These are phyloP conservation scores for Xanthoparmelia taractica DNA, from an alignment of 495 filamentous ascomycete genomes.

Conservation along the genomic window DNA sequence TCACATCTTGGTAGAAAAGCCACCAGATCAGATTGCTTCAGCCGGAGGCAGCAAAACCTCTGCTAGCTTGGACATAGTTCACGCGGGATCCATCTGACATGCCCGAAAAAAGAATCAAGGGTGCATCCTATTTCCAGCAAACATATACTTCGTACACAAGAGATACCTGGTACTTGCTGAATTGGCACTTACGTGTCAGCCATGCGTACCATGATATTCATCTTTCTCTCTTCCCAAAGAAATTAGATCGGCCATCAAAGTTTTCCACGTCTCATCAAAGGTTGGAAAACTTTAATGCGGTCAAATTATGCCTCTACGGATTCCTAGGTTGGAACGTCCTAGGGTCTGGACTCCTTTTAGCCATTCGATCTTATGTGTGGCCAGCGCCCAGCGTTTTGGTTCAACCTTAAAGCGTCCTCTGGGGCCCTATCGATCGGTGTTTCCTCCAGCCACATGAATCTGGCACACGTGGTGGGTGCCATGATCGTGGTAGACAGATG, in stretches of 20 bases:
- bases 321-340: background rate
- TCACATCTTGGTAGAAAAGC: background rate
- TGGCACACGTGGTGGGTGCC: background rate
- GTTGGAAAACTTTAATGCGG: background rate
- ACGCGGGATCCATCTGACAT: background rate
- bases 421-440: background rate
- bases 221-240: background rate
- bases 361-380: background rate
- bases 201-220: background rate
- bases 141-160: background rate
- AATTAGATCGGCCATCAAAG: background rate
- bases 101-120: background rate
- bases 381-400: background rate
- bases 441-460: background rate
- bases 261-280: background rate
- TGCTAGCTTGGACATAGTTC: background rate
- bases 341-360: background rate
- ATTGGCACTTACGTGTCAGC: background rate
- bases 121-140: background rate
- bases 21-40: background rate
- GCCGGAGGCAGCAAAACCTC: background rate
- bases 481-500: background rate
- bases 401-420: slow-evolving; percentile 1
- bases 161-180: background rate
- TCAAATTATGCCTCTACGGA: background rate